These are phyloP conservation scores for Fusarium protoensiforme DNA, from an alignment of 2,329 filamentous ascomycete species.

Conservation along the genomic window DNA sequence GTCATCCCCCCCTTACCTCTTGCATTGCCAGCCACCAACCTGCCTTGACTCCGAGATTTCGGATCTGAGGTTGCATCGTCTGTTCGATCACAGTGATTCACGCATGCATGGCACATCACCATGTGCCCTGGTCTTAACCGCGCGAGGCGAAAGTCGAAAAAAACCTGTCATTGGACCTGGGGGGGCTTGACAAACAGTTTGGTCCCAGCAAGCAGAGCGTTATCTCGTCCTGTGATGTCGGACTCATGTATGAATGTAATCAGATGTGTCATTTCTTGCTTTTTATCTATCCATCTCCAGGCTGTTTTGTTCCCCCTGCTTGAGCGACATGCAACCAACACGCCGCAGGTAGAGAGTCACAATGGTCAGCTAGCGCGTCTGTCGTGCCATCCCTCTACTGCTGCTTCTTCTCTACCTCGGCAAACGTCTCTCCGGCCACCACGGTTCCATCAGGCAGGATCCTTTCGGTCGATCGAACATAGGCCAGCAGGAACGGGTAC, in stretches of 20 bases:
- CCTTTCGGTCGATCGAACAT: constrained; percentile 53
- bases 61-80: constrained; percentile 25
- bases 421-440: constrained; percentile 34
- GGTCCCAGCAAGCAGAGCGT: background rate
- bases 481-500: constrained; percentile 57
- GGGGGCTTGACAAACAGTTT: background rate
- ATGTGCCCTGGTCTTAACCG: background rate
- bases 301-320: background rate
- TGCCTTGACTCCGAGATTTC: constrained; percentile 8
- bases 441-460: constrained; percentile 52
- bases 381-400: constrained; percentile 14
- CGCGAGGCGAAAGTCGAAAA: background rate
- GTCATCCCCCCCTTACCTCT: background rate
- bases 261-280: constrained; percentile 3
- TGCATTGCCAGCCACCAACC: background rate
- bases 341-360: background rate
- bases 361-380: background rate
- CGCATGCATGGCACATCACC: background rate
- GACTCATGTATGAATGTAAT: background rate
- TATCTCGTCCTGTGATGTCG: background rate
- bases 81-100: constrained; percentile 4
- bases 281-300: constrained; percentile 1
- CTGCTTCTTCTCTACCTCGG: constrained; percentile 32
- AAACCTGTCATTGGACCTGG: background rate
- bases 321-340: background rate